Evolutionary conservation across 345 rosid species (phyloP).

Genomic region (Zanthoxylum bungeanum): DNA sequence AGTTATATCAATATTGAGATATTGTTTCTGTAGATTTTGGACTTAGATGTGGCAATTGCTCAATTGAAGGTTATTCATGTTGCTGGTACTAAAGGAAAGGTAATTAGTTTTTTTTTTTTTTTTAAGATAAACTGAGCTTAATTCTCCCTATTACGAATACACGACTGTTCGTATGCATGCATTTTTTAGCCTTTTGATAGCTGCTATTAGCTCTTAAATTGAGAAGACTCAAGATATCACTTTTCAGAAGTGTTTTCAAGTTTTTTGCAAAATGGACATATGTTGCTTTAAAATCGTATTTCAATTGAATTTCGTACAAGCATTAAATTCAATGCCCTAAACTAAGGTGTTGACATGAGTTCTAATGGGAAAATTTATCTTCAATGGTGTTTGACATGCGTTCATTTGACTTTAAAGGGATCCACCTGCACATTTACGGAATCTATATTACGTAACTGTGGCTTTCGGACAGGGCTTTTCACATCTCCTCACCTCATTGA

Average conservation of each 20-base stretch:
- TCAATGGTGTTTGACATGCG: slow-evolving; percentile 3
- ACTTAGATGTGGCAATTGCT: slow-evolving; percentile 68
- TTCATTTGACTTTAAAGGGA: slow-evolving; percentile 47
- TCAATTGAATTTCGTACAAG: not conserved
- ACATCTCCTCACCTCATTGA: slow-evolving; percentile 95
- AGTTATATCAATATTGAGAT: not conserved
- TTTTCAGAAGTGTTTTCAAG: not conserved
- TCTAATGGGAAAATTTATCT: not conserved
- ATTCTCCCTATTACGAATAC: too few species aligned
- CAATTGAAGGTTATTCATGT: slow-evolving; percentile 85
- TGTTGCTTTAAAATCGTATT: too few species aligned
- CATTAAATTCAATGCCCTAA: not conserved
- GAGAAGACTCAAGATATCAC: not conserved
- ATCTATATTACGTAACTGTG: slow-evolving; percentile 75
- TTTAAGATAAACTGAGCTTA: not conserved
- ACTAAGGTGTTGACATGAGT: not conserved
- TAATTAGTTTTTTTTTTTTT: slow-evolving; percentile 9
- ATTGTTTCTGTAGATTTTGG: slow-evolving; percentile 53
- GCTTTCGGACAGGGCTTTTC: slow-evolving; percentile 88
- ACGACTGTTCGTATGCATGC: too few species aligned
- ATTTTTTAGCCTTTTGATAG: not conserved
- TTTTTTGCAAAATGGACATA: too few species aligned
- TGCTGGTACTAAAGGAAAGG: slow-evolving; percentile 99
- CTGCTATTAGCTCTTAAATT: not conserved
- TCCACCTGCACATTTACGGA: slow-evolving; percentile 88